These are phyloP conservation scores for Inga laurina DNA, from an alignment of 306 rosid species.

Conservation along the genomic window DNA sequence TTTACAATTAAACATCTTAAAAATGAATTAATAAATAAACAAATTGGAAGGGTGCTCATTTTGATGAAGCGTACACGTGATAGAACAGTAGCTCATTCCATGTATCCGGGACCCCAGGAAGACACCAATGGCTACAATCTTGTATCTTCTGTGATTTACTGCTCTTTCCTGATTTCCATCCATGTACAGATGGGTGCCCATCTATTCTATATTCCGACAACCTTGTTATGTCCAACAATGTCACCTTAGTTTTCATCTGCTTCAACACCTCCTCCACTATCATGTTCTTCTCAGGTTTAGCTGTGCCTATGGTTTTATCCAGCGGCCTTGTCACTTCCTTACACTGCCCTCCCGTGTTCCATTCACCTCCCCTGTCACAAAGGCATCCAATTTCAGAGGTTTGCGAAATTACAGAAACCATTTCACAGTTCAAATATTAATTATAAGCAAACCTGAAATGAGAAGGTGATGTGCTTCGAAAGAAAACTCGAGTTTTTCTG, in stretches of 20 bases:
- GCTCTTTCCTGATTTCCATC: slow-evolving; percentile 48
- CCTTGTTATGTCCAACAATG: slow-evolving; percentile 70
- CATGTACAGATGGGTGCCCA: slow-evolving; percentile 82
- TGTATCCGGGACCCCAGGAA: slow-evolving; percentile 91
- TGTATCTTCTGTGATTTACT: slow-evolving; percentile 43
- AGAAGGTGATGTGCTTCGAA: slow-evolving; percentile 86
- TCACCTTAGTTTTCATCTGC: slow-evolving; percentile 77
- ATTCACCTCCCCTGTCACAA: slow-evolving; percentile 74
- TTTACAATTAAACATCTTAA: slow-evolving; percentile 17
- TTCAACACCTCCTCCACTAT: slow-evolving; percentile 63
- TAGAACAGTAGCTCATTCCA: slow-evolving; percentile 80
- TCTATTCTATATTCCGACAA: slow-evolving; percentile 77
- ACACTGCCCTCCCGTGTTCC: slow-evolving; percentile 97
- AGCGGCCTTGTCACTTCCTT: slow-evolving; percentile 67
- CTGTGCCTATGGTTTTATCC: slow-evolving; percentile 36
- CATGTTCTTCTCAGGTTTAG: slow-evolving; percentile 52
- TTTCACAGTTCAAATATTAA: slow-evolving; percentile 2
- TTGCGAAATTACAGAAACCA: background rate
- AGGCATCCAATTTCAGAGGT: background rate
- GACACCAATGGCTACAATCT: slow-evolving; percentile 99
- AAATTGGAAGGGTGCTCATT: slow-evolving; percentile 20
- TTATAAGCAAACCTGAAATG: slow-evolving; percentile 80
- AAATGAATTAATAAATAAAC: background rate
- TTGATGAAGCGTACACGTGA: slow-evolving; percentile 50
- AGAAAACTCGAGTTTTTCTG: slow-evolving; percentile 71